These are phyloP conservation scores for Lagenidium giganteum DNA, from an alignment of 352 stramenopile genomes.

Conservation along the genomic window DNA sequence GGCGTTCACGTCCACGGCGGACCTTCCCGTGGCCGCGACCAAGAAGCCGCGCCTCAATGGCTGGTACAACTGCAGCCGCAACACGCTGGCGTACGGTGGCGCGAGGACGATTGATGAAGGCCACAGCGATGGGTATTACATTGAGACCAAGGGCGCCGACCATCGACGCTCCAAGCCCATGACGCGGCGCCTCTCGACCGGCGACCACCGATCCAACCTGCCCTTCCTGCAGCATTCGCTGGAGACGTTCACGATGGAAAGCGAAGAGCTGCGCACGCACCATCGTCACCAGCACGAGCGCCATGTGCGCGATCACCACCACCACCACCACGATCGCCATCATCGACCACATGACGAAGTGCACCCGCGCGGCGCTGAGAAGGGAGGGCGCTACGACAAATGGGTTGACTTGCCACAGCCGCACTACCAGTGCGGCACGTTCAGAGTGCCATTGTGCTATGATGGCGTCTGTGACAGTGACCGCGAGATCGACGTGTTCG, in stretches of 20 bases:
- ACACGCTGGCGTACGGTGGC: constrained; percentile 11
- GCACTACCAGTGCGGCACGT: constrained; percentile 23
- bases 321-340: background rate
- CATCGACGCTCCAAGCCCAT: constrained; percentile 1
- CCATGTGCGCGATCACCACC: background rate
- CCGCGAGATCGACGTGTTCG: constrained; percentile 26
- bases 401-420: background rate
- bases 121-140: constrained; percentile 19
- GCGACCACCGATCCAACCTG: constrained; percentile 6
- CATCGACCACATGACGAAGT: no score
- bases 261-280: background rate
- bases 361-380: no score
- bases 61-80: constrained; percentile 27
- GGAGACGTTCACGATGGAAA: constrained; percentile 8
- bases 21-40: constrained; percentile 3
- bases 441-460: constrained; percentile 27
- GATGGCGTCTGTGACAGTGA: constrained; percentile 21
- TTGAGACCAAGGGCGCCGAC: constrained; percentile 12
- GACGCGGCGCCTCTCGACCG: background rate
- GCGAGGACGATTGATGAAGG: no score
- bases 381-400: no score
- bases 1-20: background rate
- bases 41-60: constrained; percentile 22
- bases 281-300: background rate
- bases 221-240: constrained; percentile 21